phyloP scores from a whole-genome alignment of 495 filamentous ascomycete species.

The Penicillium angulare region DNA sequence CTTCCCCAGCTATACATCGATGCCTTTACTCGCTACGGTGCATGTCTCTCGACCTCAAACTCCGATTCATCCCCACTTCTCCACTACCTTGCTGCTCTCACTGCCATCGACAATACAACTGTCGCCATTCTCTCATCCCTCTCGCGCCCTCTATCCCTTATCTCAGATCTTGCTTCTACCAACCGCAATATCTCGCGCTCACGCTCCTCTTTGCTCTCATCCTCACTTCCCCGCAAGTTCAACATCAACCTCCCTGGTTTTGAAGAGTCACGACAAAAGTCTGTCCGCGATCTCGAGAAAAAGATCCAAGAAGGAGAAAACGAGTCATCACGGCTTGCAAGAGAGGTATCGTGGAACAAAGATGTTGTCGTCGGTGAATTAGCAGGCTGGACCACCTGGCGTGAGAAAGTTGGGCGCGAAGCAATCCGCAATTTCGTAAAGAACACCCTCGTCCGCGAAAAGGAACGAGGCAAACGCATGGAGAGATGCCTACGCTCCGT shows the following conservation, averaged over 20 bases:
- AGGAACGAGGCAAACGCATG: conserved; percentile 75
- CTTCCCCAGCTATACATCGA: conserved; percentile 65
- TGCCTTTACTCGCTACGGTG: conserved; percentile 71
- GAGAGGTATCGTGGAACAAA: conserved; percentile 87
- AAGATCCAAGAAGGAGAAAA: conserved; percentile 62
- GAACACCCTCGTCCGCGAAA: conserved; percentile 75
- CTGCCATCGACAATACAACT: conserved; percentile 74
- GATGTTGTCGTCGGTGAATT: conserved; percentile 88
- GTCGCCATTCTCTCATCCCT: conserved; percentile 78
- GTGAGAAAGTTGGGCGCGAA: conserved; percentile 70
- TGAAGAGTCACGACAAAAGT: conserved; percentile 81
- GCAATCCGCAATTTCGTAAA: conserved; percentile 74
- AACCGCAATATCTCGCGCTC: conserved; percentile 71
- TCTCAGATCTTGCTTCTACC: conserved; percentile 63
- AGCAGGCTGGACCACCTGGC: conserved; percentile 89
- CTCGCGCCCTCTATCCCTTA: conserved; percentile 74
- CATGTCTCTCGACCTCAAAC: conserved; percentile 62
- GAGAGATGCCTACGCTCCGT: conserved; percentile 55
- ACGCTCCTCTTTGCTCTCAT: conserved; percentile 61
- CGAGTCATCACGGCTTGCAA: conserved; percentile 64
- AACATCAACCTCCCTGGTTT: conserved; percentile 56
- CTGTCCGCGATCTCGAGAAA: conserved; percentile 75
- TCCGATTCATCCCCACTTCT: conserved; percentile 67
- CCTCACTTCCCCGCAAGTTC: conserved; percentile 49
- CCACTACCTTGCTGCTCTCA: conserved; percentile 69